Base-by-base conservation (phyloP, 2,329 filamentous ascomycete genomes). In the Colletotrichum eleusines region DNA sequence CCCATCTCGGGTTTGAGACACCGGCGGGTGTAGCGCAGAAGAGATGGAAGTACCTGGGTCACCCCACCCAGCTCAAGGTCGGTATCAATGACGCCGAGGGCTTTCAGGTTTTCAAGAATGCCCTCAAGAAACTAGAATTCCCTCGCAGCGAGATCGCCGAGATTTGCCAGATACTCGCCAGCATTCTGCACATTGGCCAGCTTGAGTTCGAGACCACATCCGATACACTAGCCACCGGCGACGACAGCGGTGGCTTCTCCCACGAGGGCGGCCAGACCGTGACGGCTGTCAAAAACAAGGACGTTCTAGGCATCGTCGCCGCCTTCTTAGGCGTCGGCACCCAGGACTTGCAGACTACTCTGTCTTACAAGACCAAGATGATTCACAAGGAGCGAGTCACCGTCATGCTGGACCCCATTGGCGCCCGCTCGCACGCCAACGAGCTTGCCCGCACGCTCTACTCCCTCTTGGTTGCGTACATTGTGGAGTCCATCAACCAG, bases 31-130 rank as follows among this genome's bases (percentile, higher is more conserved):
- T 78, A 18, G 79, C 85, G 5, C 89, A 91, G 76, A 97, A 94
- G 83, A 88, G 96, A 81, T 99, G 96, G 96, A 93, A 94, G 79
- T 99, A 97, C 78, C 88, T 99, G 4, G 96, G 96, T 3, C 96
- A 99, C 76, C 96, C 95, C 0, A 98, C 95, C 0, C 96, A 99
- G 81, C 87, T 99, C 74, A 98, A 97, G 80, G 94, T 98, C 35
- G 96, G 96, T 69, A 95, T 99, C 79, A 98, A 99, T 77, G 96
- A 99, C 78, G 87, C 92, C 1, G 95, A 98, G 77, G 96, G 95
- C 5, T 99, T 99, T 81, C 94, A 97, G 78, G 91, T 98, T 63
- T 98, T 99, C 87, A 98, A 98, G 85, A 97, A 94, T 1, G 96
- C 96, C 1, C 84, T 99, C 59, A 89, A 95, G 74, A 98, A 97